These are phyloP conservation scores for Ceratocystis alfenasii DNA, from an alignment of 2,329 filamentous ascomycete genomes.

Conservation along the genomic window DNA sequence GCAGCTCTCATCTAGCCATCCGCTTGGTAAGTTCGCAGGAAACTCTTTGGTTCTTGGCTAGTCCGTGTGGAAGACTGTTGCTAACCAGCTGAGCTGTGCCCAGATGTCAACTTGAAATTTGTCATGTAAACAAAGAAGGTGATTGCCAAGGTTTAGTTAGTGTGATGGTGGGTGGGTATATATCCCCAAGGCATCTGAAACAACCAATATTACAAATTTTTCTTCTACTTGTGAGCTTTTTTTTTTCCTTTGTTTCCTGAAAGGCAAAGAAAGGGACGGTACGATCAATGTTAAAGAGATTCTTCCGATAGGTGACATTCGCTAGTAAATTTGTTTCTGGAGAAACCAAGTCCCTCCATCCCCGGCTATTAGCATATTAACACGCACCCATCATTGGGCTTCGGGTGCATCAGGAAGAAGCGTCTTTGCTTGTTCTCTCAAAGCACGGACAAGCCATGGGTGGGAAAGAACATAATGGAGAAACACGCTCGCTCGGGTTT, in stretches of 20 bases:
- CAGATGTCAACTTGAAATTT: constrained; percentile 22
- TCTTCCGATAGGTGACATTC: not conserved
- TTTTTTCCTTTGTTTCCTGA: not conserved
- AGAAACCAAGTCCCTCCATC: not conserved
- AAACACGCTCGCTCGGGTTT: not conserved
- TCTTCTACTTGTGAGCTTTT: too few species aligned
- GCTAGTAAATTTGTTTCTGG: not conserved
- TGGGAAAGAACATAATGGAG: not conserved
- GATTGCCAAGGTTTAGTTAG: too few species aligned
- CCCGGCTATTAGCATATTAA: not conserved
- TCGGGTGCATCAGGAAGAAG: constrained; percentile 7
- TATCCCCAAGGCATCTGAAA: not conserved
- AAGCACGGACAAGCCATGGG: not conserved
- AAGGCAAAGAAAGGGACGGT: not conserved
- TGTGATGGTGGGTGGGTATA: too few species aligned
- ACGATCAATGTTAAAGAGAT: not conserved
- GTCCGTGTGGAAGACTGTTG: not conserved
- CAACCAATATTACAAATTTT: not conserved
- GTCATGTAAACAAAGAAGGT: constrained; percentile 19
- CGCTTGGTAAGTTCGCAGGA: constrained; percentile 56
- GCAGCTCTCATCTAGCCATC: constrained; percentile 91
- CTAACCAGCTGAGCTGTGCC: not conserved
- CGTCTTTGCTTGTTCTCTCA: not conserved
- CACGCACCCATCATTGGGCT: not conserved
- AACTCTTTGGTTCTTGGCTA: not conserved